Conservation (phyloP, 148 eudicot species). For the Arbutus unedo region DNA sequence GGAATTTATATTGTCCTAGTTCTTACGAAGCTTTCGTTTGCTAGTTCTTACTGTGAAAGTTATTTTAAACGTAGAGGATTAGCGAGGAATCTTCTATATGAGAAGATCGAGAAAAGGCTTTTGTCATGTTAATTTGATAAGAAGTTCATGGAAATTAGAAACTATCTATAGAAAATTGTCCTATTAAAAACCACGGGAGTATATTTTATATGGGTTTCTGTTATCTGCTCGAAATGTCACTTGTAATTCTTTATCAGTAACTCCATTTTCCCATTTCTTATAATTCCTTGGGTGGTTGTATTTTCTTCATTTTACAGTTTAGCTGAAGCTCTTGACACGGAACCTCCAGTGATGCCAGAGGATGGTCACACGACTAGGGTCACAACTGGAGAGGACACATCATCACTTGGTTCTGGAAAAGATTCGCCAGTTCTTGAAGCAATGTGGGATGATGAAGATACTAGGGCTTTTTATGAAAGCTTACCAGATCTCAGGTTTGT, state of each 20-base stretch:
- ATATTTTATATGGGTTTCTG: background rate
- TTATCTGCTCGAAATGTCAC: background rate
- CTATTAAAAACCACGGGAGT: background rate
- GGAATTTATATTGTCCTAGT: background rate
- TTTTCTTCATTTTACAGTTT: slow-evolving; percentile 40
- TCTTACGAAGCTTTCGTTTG: background rate
- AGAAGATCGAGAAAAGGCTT: background rate
- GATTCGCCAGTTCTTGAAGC: slow-evolving; percentile 78
- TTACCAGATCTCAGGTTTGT: slow-evolving; percentile 94
- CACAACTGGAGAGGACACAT: slow-evolving; percentile 71
- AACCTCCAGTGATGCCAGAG: slow-evolving; percentile 95
- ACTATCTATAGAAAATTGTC: background rate
- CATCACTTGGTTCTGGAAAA: slow-evolving; percentile 58
- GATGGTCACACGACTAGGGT: slow-evolving; percentile 94
- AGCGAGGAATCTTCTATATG: background rate
- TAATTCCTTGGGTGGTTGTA: background rate
- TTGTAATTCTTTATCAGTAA: slow-evolving; percentile 12
- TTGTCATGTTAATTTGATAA: background rate
- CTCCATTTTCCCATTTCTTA: slow-evolving; percentile 14
- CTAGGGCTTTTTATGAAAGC: slow-evolving; percentile 87
- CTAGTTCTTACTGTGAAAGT: background rate
- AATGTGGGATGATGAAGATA: slow-evolving; percentile 97
- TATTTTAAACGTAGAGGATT: background rate
- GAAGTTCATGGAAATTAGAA: background rate
- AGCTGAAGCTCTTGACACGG: slow-evolving; percentile 98